These are phyloP conservation scores for Polytrichum commune DNA, from an alignment of 225 moss, liverwort and hornwort genomes.

Conservation along the genomic window DNA sequence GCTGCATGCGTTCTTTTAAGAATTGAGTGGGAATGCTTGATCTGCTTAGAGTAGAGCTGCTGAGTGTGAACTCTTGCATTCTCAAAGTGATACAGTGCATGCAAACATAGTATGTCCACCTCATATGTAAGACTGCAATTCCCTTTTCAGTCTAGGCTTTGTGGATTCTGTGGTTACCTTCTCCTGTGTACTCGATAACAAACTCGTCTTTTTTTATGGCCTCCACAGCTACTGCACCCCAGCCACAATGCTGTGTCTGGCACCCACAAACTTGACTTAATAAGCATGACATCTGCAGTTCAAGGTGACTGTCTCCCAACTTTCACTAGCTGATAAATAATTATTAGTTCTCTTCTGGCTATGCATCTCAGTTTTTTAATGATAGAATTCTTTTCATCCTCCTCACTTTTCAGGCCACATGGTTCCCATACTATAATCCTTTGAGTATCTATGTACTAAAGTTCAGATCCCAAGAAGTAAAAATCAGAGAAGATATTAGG, in stretches of 20 bases:
- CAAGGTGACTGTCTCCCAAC: background rate
- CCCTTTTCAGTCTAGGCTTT: background rate
- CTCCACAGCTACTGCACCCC: conserved; percentile 77
- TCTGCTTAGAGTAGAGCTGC: no score
- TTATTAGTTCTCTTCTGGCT: no score
- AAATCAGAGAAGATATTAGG: background rate
- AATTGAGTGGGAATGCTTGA: no score
- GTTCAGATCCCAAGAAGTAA: background rate
- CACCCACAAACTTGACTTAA: conserved; percentile 9
- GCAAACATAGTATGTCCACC: no score
- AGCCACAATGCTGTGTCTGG: conserved; percentile 79
- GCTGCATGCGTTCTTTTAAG: no score
- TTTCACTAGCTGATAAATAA: no score
- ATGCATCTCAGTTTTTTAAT: no score
- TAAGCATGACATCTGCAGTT: background rate
- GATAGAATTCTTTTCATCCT: no score
- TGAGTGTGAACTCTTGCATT: no score
- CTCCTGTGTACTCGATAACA: conserved; percentile 82
- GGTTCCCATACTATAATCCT: background rate
- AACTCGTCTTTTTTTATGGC: conserved; percentile 65
- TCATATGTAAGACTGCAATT: background rate
- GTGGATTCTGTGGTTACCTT: conserved; percentile 44
- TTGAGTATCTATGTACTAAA: background rate
- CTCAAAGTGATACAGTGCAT: no score
- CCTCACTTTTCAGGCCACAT: no score